phyloP scores from a whole-genome alignment of 208 protist genomes.

The Leishmania arabica region DNA sequence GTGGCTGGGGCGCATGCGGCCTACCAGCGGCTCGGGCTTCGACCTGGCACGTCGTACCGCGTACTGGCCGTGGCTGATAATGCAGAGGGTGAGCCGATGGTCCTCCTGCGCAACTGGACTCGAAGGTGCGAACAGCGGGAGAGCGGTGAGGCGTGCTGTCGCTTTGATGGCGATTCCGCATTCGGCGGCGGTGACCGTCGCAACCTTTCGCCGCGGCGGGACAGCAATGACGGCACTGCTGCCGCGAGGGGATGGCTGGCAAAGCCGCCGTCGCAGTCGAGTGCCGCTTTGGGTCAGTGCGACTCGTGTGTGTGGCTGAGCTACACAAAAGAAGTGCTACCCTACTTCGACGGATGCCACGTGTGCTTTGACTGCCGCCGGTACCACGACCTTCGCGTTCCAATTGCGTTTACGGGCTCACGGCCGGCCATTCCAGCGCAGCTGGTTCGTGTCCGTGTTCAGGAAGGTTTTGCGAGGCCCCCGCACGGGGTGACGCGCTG shows the following conservation, averaged over 20 bases:
- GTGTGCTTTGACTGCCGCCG: constrained; percentile 71
- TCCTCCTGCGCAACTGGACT: constrained; percentile 58
- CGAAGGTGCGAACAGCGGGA: background rate
- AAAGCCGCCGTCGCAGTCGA: background rate
- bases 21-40: constrained; percentile 32
- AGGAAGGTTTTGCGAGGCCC: background rate
- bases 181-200: background rate
- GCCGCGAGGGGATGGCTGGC: background rate
- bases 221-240: background rate
- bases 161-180: background rate
- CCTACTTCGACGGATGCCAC: constrained; percentile 46
- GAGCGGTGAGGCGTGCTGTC: background rate
- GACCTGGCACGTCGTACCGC: constrained; percentile 49
- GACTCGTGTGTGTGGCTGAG: constrained; percentile 52
- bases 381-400: constrained; percentile 58
- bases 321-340: constrained; percentile 35
- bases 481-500: background rate
- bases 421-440: constrained; percentile 33
- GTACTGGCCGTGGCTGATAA: constrained; percentile 51
- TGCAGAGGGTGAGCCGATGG: constrained; percentile 37
- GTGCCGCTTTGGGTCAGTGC: constrained; percentile 5
- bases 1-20: background rate
- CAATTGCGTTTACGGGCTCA: constrained; percentile 34
- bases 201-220: constrained; percentile 3
- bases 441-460: constrained; percentile 44